Evolutionary conservation across 495 filamentous ascomycete species (phyloP).

Genomic region (Aspergillus hancockii): DNA sequence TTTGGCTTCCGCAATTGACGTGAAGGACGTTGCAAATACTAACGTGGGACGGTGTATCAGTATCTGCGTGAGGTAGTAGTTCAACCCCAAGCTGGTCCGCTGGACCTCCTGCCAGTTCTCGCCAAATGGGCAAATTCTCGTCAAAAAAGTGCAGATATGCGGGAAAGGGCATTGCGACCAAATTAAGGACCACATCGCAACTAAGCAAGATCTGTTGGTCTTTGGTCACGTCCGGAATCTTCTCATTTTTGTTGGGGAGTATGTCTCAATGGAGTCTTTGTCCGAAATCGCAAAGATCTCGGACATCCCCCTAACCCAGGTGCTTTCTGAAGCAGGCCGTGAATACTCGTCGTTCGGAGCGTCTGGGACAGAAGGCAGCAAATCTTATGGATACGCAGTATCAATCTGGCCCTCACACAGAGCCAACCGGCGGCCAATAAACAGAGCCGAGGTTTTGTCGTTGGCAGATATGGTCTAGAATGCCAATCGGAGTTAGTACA

Average conservation of each 20-base stretch:
- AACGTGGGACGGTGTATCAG: neutral
- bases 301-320: neutral
- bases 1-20: neutral
- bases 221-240: neutral
- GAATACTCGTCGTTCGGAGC: too few species aligned
- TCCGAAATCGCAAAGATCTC: neutral
- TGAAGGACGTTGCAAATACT: neutral
- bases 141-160: neutral
- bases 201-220: neutral
- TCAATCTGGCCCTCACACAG: neutral
- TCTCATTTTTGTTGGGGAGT: neutral
- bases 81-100: neutral
- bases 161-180: neutral
- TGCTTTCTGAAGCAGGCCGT: neutral
- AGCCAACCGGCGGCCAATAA: neutral
- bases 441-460: neutral
- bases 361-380: too few species aligned
- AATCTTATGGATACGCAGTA: neutral
- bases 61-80: neutral
- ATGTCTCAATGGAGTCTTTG: neutral
- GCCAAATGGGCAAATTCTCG: neutral
- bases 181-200: neutral
- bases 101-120: conserved; percentile 4
- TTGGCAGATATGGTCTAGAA: neutral
- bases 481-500: neutral